Conservation (phyloP, 257 asterid species). For the Mitragyna speciosa region DNA sequence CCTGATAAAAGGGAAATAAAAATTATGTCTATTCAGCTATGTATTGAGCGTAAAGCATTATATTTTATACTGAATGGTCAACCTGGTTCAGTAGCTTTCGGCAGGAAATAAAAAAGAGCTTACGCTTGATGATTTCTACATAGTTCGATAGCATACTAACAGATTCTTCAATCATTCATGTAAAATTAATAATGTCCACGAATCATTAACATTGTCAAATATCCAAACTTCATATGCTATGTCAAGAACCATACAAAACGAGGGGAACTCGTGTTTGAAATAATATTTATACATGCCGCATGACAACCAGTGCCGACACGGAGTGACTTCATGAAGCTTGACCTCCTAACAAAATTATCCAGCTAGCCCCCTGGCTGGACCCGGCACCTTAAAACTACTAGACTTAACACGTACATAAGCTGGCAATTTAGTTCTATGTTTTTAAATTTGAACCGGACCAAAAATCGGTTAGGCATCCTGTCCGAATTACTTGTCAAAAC, state of each 20-base stretch:
- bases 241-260: background rate
- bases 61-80: no score
- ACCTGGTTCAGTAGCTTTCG: no score
- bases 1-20: no score
- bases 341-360: slow-evolving; percentile 17
- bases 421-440: no score
- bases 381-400: no score
- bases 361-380: background rate
- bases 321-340: slow-evolving; percentile 24
- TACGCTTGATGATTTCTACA: background rate
- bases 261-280: background rate
- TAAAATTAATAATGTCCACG: background rate
- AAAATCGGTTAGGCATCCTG: no score
- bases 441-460: no score
- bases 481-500: no score
- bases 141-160: background rate
- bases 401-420: no score
- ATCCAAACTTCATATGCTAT: background rate
- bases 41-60: no score
- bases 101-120: no score
- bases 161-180: slow-evolving; percentile 3
- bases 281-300: background rate
- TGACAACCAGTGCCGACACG: slow-evolving; percentile 34
- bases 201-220: background rate
- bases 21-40: no score